phyloP scores from a whole-genome alignment of 805 yeast genomes.

The Lachancea cidri region DNA sequence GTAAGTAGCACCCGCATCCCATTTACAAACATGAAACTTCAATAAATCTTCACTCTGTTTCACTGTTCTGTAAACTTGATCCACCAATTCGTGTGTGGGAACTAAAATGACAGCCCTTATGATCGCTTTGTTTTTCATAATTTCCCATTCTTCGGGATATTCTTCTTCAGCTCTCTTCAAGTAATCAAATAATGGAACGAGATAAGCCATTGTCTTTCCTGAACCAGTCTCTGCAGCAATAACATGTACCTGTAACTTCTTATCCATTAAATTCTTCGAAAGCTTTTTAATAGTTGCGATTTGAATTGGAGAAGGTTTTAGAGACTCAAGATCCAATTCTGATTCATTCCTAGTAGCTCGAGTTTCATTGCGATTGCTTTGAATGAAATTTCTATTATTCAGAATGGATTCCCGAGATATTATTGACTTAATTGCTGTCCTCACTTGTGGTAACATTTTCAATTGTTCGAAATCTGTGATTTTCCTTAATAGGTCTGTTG shows the following conservation, averaged over 20 bases:
- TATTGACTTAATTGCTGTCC: conserved; percentile 53
- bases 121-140: conserved; percentile 34
- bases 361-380: conserved; percentile 15
- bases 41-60: conserved; percentile 32
- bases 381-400: conserved; percentile 13
- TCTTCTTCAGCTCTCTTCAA: conserved; percentile 53
- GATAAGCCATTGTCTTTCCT: conserved; percentile 91
- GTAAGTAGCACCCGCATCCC: conserved; percentile 60
- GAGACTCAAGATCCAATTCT: conserved; percentile 11
- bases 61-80: conserved; percentile 58
- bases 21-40: conserved; percentile 45
- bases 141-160: conserved; percentile 34
- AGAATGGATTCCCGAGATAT: conserved; percentile 44
- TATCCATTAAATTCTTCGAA: conserved; percentile 31
- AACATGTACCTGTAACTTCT: conserved; percentile 55
- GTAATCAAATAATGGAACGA: conserved; percentile 68
- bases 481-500: conserved; percentile 42
- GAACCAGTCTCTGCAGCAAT: conserved; percentile 97
- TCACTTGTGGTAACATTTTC: conserved; percentile 59
- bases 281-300: conserved; percentile 53
- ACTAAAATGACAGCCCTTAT: conserved; percentile 72
- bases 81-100: conserved; percentile 86
- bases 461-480: conserved; percentile 62
- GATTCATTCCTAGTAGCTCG: conserved; percentile 4
- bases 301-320: conserved; percentile 76